Conservation (phyloP, 2,329 filamentous ascomycete genomes). For the Cordyceps cicadae region DNA sequence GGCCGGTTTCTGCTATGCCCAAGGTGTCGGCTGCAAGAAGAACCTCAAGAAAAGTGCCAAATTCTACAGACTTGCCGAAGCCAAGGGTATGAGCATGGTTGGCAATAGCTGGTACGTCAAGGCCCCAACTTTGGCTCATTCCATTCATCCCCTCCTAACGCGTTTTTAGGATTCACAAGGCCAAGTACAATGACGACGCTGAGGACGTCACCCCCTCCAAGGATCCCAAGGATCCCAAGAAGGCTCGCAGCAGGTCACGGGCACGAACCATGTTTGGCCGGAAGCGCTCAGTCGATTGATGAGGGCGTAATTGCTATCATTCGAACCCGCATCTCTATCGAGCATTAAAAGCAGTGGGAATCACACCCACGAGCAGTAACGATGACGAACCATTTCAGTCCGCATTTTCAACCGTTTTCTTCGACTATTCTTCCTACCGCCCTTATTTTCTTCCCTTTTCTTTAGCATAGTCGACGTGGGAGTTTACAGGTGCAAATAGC, state of each 20-base stretch:
- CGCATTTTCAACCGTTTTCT: slow-evolving; percentile 2
- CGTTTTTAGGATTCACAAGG: slow-evolving; percentile 76
- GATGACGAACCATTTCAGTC: neutral
- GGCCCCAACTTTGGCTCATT: neutral
- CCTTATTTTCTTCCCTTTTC: neutral
- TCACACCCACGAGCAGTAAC: neutral
- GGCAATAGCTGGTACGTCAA: slow-evolving; percentile 87
- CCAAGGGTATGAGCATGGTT: slow-evolving; percentile 93
- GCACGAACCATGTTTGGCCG: slow-evolving; percentile 63
- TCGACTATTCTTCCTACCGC: neutral
- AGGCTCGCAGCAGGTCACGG: slow-evolving; percentile 66
- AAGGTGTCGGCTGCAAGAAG: slow-evolving; percentile 91
- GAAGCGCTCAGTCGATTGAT: slow-evolving; percentile 22
- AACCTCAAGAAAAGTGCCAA: slow-evolving; percentile 88
- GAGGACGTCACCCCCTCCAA: slow-evolving; percentile 35
- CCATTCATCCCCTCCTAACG: neutral
- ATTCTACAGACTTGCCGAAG: slow-evolving; percentile 83
- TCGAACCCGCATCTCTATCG: neutral
- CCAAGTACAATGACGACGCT: slow-evolving; percentile 71
- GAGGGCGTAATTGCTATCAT: slow-evolving; percentile 16
- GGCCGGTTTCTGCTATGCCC: slow-evolving; percentile 90
- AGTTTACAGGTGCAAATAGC: neutral
- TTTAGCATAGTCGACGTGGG: slow-evolving; percentile 2
- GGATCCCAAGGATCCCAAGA: slow-evolving; percentile 48
- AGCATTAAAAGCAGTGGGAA: neutral